These are phyloP conservation scores for Dryas integrifolia DNA, from an alignment of 331 rosid genomes.

Conservation along the genomic window DNA sequence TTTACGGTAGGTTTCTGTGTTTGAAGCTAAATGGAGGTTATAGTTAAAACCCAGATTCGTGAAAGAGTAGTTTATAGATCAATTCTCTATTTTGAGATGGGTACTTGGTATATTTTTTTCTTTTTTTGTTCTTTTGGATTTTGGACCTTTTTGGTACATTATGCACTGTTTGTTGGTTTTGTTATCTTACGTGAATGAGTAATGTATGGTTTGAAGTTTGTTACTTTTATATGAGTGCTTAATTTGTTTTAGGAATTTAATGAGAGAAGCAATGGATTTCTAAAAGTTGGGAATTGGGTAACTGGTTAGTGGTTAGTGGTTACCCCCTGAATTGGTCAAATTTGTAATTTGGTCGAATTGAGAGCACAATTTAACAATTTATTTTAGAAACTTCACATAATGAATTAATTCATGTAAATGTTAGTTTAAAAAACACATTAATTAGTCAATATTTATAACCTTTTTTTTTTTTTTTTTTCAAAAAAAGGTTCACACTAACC, in stretches of 20 bases:
- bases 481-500: not conserved
- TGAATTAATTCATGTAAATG: too few relatives aligned
- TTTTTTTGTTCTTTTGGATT: not conserved
- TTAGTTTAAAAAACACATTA: not conserved
- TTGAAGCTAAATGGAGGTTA: not conserved
- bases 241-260: not conserved
- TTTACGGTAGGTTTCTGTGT: not conserved
- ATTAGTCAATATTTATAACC: not conserved
- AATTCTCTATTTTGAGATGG: too few relatives aligned
- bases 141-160: not conserved
- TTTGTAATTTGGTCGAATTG: not conserved
- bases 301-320: not conserved
- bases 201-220: too few relatives aligned
- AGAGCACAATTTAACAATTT: not conserved
- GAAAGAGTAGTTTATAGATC: not conserved
- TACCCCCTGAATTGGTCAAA: not conserved
- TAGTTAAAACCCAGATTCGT: not conserved
- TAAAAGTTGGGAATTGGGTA: not conserved
- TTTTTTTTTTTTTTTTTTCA: not conserved
- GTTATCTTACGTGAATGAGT: not conserved
- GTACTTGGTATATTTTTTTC: too few relatives aligned
- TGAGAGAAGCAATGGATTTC: not conserved
- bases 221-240: too few relatives aligned
- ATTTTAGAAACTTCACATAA: not conserved
- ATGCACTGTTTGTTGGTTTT: too few relatives aligned